Percentiles rank a stretch among this genome's conserved stretches.
phyloP scores from a whole-genome alignment of 306 rosid species.

The Castanea sativa region DNA sequence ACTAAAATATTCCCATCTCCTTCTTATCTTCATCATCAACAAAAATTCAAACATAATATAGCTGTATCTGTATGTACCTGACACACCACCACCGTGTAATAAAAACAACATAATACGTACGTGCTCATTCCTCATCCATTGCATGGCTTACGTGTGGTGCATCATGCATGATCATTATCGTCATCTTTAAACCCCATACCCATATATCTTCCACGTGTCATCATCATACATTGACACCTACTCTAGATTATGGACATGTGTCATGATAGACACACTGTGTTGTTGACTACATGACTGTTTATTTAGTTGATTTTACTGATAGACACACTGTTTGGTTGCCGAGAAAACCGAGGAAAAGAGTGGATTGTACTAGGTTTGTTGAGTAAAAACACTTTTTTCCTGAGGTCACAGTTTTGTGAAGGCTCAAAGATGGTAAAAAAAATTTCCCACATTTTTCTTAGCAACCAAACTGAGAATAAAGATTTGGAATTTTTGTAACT shows the following conservation, averaged over 20 bases:
- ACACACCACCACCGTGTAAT: background rate
- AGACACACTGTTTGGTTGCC: background rate
- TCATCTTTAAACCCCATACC: background rate
- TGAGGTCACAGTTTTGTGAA: conserved; percentile 13
- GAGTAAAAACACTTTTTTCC: conserved; percentile 4
- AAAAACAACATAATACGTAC: conserved; percentile 21
- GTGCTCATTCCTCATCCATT: conserved; percentile 7
- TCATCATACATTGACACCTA: background rate
- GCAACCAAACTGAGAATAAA: background rate
- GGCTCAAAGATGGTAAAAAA: conserved; percentile 4
- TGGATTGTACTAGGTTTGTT: background rate
- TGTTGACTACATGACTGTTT: no score
- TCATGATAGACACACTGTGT: background rate
- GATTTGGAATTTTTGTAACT: conserved; percentile 13
- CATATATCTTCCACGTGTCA: conserved; percentile 36
- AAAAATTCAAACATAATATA: background rate
- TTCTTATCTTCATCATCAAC: no score
- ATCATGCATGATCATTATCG: conserved; percentile 1
- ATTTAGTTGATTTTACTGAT: conserved; percentile 19
- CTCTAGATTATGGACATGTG: conserved; percentile 27
- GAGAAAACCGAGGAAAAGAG: conserved; percentile 10
- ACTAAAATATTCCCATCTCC: no score
- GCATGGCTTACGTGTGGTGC: conserved; percentile 1
- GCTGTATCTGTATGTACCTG: background rate
- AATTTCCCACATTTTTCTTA: background rate